These are phyloP conservation scores for Mycena rosella DNA, from an alignment of 768 basidiomycete genomes.

Conservation along the genomic window DNA sequence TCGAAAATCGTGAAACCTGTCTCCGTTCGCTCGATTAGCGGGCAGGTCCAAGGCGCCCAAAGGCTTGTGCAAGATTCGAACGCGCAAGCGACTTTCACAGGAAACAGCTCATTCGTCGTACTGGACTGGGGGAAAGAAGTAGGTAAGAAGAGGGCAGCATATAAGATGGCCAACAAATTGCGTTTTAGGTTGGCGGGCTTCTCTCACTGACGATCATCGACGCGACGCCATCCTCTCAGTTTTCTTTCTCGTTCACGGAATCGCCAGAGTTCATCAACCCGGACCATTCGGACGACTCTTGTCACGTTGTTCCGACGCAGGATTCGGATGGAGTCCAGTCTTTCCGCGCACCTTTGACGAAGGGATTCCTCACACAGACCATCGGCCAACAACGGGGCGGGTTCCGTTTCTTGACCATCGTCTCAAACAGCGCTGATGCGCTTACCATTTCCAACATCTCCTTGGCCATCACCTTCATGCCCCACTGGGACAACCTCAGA, in stretches of 20 bases:
- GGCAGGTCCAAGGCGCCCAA: slow-evolving; percentile 43
- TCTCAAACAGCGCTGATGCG: slow-evolving; percentile 50
- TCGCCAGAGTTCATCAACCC: slow-evolving; percentile 63
- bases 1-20: slow-evolving; percentile 48
- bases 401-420: slow-evolving; percentile 61
- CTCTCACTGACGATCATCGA: slow-evolving; percentile 46
- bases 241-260: slow-evolving; percentile 65
- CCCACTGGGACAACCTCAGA: slow-evolving; percentile 59
- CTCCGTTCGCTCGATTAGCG: slow-evolving; percentile 43
- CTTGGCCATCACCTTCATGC: slow-evolving; percentile 60
- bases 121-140: slow-evolving; percentile 57
- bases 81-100: slow-evolving; percentile 45
- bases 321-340: slow-evolving; percentile 52
- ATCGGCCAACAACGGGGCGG: slow-evolving; percentile 58
- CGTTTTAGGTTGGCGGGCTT: slow-evolving; percentile 47
- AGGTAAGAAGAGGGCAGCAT: background rate
- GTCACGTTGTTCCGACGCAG: slow-evolving; percentile 39
- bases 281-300: slow-evolving; percentile 56
- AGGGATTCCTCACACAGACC: slow-evolving; percentile 50
- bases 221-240: slow-evolving; percentile 45
- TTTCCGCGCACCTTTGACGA: slow-evolving; percentile 44
- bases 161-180: background rate
- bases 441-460: slow-evolving; percentile 59
- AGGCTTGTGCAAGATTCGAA: slow-evolving; percentile 41
- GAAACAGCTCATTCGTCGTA: slow-evolving; percentile 51